Base-by-base conservation (phyloP, 495 filamentous ascomycete genomes). In the Saxophila tyrrhenica region DNA sequence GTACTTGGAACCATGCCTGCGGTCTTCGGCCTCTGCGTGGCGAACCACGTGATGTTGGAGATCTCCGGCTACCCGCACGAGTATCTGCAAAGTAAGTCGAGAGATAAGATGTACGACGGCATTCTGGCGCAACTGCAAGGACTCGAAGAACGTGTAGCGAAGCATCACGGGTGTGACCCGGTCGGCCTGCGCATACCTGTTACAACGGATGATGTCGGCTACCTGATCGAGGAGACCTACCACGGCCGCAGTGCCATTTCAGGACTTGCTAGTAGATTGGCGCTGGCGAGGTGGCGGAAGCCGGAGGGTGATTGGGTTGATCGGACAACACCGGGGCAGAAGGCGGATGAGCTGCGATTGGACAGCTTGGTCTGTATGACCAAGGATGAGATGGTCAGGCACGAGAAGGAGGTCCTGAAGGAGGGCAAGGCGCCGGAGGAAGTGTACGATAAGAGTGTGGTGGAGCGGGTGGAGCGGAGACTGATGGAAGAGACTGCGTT, bases 1-100 rank as follows among this genome's bases (percentile, higher is more conserved):
- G 92, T 99, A 0, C 69, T 99, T 17, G 92, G 92, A 2, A 97
- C 92, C 0, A 95, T 99, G 89, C 92, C 92, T 1, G 90, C 91
- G 1, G 79, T 96, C 0, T 99, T 99, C 71, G 92, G 92, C 15
- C 86, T 94, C 54, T 83, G 82, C 1, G 76, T 84, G 23, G 92
- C 92, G 1, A 99, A 96, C 65, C 87, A 95, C 60, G 80, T 97
- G 38, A 87, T 97, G 54, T 76, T 92, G 57, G 80, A 83, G 39
- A 77, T 95, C n/a, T 75, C 88, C 1, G 84, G 80, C 22, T 97
- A 97, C 63, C 94, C 91, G 0, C 79, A 82, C 53, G 89, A 95
- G 50, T 92, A 94, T 62, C 74, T 82, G 3, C 75, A 80, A 1
- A 80, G 77, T n/a, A 97, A 96, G 68, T 79, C 77, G 19, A 74